Conservation (phyloP, 345 rosid species). For the Rhodomyrtus tomentosa region DNA sequence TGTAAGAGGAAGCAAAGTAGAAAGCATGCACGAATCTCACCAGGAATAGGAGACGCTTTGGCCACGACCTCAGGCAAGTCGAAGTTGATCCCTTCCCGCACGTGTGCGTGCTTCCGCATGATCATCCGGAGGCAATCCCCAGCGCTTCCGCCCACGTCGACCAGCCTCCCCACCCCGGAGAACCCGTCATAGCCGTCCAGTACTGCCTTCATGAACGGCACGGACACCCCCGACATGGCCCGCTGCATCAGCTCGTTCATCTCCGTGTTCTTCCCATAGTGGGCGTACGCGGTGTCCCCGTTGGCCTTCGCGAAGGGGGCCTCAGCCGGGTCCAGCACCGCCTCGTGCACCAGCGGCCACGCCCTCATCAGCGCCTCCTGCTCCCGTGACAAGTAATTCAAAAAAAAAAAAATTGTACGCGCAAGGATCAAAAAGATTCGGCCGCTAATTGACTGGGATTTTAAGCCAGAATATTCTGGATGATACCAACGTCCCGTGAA, state of each 20-base stretch:
- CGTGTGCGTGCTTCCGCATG: slow-evolving; percentile 26
- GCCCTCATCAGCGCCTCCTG: slow-evolving; percentile 69
- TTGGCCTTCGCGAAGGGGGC: slow-evolving; percentile 75
- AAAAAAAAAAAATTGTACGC: neutral
- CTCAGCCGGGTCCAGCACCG: slow-evolving; percentile 48
- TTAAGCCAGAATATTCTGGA: neutral
- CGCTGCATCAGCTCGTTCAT: slow-evolving; percentile 77
- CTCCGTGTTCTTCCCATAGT: slow-evolving; percentile 69
- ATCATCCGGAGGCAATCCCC: slow-evolving; percentile 94
- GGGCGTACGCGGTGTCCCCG: slow-evolving; percentile 52
- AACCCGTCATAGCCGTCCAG: slow-evolving; percentile 68
- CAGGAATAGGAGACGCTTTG: slow-evolving; percentile 54
- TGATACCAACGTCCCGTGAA: neutral
- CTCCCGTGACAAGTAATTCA: neutral
- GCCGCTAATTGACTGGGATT: neutral
- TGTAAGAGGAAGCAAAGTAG: neutral
- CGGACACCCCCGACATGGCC: slow-evolving; percentile 91
- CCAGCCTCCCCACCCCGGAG: slow-evolving; percentile 32
- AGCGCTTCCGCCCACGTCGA: slow-evolving; percentile 92
- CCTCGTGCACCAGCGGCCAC: slow-evolving; percentile 76
- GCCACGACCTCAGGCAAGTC: slow-evolving; percentile 86
- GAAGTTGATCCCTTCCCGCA: slow-evolving; percentile 61
- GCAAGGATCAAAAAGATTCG: neutral
- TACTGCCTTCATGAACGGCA: slow-evolving; percentile 71
- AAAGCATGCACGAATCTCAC: slow-evolving; percentile 16